A percentile compares a stretch with the other conserved stretches of the same genome.
Conservation (phyloP, 768 basidiomycete species). For the Termitomyces sp. region DNA sequence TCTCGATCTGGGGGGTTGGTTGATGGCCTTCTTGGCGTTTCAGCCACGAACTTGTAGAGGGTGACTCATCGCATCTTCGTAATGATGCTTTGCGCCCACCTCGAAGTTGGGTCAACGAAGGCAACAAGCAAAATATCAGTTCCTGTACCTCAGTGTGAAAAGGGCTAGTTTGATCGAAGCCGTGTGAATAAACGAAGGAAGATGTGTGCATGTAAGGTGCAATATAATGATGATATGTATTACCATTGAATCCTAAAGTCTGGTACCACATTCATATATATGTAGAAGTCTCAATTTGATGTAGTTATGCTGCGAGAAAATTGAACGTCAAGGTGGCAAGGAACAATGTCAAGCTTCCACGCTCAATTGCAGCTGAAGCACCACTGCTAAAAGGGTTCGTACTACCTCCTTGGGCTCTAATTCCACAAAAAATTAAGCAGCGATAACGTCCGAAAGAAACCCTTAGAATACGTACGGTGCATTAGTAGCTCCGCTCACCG, state of each 20-base stretch:
- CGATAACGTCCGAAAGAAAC: background rate
- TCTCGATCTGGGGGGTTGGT: background rate
- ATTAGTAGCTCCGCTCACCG: background rate
- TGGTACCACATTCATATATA: background rate
- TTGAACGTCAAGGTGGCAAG: background rate
- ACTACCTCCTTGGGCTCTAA: background rate
- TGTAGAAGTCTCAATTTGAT: background rate
- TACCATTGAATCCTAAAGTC: background rate
- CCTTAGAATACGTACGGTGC: background rate
- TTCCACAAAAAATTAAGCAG: background rate
- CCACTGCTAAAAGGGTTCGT: background rate
- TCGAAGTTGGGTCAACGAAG: background rate
- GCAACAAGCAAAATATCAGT: background rate
- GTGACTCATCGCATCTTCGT: background rate
- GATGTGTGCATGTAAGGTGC: background rate
- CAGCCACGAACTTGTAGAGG: background rate
- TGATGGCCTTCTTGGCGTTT: background rate
- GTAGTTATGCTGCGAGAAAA: background rate
- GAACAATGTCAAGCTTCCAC: background rate
- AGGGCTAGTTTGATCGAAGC: background rate
- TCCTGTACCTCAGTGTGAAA: background rate
- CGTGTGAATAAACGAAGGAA: background rate
- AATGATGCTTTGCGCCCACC: background rate
- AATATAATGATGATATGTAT: background rate
- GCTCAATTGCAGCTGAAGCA: background rate